A percentile compares a stretch with the other conserved stretches of the same genome.
phyloP scores from a whole-genome alignment of 768 basidiomycete genomes.

The Mycena galericulata region DNA sequence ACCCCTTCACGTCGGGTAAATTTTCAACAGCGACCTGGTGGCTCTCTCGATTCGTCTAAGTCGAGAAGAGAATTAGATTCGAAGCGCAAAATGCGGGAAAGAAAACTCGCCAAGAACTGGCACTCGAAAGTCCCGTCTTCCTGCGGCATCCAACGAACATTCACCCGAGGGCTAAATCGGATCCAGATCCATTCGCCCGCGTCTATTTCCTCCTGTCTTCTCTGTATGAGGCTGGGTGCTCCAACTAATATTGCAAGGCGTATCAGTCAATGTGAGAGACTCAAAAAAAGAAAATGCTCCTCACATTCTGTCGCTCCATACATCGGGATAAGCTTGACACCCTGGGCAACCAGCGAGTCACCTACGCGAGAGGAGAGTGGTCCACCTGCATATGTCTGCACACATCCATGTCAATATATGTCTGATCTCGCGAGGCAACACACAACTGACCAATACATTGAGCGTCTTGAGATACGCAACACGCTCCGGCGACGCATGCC shows the following conservation, averaged over 20 bases:
- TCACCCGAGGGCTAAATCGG: conserved; percentile 39
- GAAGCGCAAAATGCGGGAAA: not conserved
- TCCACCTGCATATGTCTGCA: conserved; percentile 50
- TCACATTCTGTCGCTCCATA: conserved; percentile 54
- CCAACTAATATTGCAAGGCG: conserved; percentile 38
- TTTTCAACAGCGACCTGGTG: conserved; percentile 53
- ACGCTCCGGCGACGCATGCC: conserved; percentile 37
- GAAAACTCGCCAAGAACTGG: conserved; percentile 53
- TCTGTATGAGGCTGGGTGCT: conserved; percentile 30
- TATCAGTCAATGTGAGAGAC: not conserved
- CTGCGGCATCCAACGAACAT: conserved; percentile 50
- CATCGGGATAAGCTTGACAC: conserved; percentile 46
- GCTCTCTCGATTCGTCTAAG: conserved; percentile 44
- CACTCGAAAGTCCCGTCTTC: conserved; percentile 53
- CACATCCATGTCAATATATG: conserved; percentile 35
- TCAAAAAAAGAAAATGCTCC: not conserved
- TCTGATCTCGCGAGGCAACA: no score
- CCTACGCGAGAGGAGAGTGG: conserved; percentile 51
- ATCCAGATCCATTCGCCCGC: conserved; percentile 48
- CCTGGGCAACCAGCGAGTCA: conserved; percentile 45
- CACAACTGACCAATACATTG: conserved; percentile 42
- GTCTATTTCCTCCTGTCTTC: conserved; percentile 31
- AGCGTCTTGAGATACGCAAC: conserved; percentile 44
- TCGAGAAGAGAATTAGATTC: not conserved
- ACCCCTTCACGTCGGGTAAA: conserved; percentile 41